Evolutionary conservation across 768 basidiomycete genomes (phyloP).

Genomic region (Daedaleopsis sinensis): DNA sequence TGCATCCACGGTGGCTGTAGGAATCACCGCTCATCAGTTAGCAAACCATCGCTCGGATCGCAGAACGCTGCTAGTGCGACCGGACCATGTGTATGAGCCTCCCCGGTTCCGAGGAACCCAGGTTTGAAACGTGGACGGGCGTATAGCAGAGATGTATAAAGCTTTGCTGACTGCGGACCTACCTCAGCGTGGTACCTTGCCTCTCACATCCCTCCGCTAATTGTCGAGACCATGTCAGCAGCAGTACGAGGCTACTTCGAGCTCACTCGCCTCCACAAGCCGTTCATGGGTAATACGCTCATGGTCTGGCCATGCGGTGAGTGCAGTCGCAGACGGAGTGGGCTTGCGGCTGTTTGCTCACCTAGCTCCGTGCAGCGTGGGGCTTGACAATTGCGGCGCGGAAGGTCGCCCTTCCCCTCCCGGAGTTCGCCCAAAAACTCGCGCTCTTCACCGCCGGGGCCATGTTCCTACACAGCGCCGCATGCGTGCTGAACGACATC

Average conservation of each 20-base stretch:
- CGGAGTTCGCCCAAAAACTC: conserved; percentile 10
- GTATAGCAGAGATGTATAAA: too few relatives aligned
- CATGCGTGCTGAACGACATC: conserved; percentile 29
- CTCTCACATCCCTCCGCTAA: too few relatives aligned
- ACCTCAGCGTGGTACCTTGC: too few relatives aligned
- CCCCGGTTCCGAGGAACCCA: too few relatives aligned
- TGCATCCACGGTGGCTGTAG: too few relatives aligned
- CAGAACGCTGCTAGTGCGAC: too few relatives aligned
- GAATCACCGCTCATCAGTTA: too few relatives aligned
- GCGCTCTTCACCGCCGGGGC: conserved; percentile 22
- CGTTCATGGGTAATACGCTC: conserved; percentile 24
- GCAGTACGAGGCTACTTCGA: conserved; percentile 19
- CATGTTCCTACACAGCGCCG: conserved; percentile 27
- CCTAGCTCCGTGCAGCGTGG: conserved; percentile 20
- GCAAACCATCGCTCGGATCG: too few relatives aligned
- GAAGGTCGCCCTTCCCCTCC: conserved; percentile 10
- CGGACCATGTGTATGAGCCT: too few relatives aligned
- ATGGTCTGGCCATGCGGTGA: conserved; percentile 31
- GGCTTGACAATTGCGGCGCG: conserved; percentile 26
- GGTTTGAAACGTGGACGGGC: too few relatives aligned
- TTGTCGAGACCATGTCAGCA: not conserved
- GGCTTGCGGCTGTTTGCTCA: too few relatives aligned
- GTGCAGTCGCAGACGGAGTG: not conserved
- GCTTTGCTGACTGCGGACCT: too few relatives aligned
- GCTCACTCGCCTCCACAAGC: conserved; percentile 28